phyloP scores from a whole-genome alignment of 208 protist species.

The Leishmania amazonensis region DNA sequence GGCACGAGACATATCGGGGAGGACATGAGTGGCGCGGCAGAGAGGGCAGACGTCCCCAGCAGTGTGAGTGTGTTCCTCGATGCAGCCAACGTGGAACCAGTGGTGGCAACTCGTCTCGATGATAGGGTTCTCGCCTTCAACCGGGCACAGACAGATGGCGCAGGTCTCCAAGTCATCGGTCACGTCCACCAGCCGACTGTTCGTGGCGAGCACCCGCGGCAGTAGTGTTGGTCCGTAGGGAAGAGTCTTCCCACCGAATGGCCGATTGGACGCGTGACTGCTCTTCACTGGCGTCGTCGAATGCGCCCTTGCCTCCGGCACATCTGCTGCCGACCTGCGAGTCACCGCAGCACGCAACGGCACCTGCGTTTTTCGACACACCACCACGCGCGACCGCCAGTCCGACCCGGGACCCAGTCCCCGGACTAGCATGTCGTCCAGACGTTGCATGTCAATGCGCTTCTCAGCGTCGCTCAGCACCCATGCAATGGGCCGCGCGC shows the following conservation, averaged over 20 bases:
- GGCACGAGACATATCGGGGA: constrained; percentile 37
- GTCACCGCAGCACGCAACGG: not conserved
- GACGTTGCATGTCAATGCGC: constrained; percentile 1
- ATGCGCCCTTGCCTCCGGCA: not conserved
- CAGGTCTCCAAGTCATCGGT: constrained; percentile 31
- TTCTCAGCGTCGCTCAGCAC: constrained; percentile 28
- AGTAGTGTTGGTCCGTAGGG: not conserved
- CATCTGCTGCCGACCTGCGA: not conserved
- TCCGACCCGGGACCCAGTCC: constrained; percentile 14
- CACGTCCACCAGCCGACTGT: not conserved
- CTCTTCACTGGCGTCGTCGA: not conserved
- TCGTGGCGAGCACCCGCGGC: not conserved
- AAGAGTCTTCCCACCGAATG: not conserved
- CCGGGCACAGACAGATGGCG: constrained; percentile 46
- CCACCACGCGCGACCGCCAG: constrained; percentile 24
- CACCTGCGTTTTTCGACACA: not conserved
- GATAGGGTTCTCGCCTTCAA: constrained; percentile 40
- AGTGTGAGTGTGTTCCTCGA: constrained; percentile 45
- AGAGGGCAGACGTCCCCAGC: constrained; percentile 55
- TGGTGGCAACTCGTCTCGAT: constrained; percentile 63
- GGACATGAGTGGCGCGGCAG: constrained; percentile 45
- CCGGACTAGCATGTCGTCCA: constrained; percentile 17
- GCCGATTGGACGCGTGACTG: not conserved
- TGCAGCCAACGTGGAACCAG: constrained; percentile 72
- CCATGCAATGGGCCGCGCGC: constrained; percentile 56